phyloP scores from a whole-genome alignment of 2,329 filamentous ascomycete species.

The Aspergillus novoparasiticus region DNA sequence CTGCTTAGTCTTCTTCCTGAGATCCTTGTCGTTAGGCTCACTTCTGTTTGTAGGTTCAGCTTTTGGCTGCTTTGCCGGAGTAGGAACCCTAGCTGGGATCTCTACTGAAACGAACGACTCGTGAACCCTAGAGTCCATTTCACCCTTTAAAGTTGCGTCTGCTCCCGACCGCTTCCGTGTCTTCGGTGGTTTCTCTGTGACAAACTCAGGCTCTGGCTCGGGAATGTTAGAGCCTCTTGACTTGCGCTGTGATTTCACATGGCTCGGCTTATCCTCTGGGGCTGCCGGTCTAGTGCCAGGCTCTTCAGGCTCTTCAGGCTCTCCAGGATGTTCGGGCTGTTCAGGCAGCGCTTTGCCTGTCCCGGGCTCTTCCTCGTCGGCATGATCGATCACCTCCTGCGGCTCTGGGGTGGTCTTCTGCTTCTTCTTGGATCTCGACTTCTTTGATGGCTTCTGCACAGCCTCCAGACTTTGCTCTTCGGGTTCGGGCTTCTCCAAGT shows the following conservation, averaged over 20 bases:
- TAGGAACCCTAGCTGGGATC: constrained; percentile 29
- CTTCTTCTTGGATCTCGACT: constrained; percentile 34
- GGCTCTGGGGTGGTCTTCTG: constrained; percentile 22
- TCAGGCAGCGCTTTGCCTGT: constrained; percentile 1
- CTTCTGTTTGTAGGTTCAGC: constrained; percentile 14
- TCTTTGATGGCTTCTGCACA: constrained; percentile 27
- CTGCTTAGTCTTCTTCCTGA: constrained; percentile 32
- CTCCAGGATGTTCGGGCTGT: neutral
- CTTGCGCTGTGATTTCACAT: neutral
- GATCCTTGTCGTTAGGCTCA: constrained; percentile 22
- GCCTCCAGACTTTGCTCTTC: constrained; percentile 45
- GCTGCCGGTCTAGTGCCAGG: constrained; percentile 1
- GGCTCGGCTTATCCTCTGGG: neutral
- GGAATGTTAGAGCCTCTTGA: constrained; percentile 7
- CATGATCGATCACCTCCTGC: constrained; percentile 13
- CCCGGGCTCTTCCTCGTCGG: constrained; percentile 13
- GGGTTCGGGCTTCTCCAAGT: constrained; percentile 60
- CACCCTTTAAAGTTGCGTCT: constrained; percentile 14
- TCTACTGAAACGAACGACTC: constrained; percentile 35
- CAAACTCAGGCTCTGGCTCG: neutral
- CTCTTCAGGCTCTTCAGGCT: neutral
- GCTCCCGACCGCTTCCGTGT: constrained; percentile 4
- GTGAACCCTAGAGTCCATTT: constrained; percentile 21
- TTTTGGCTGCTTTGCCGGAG: constrained; percentile 34
- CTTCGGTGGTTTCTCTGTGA: neutral